Evolutionary conservation across 2,329 filamentous ascomycete genomes (phyloP).

Genomic region (Ophiostoma triangulosporum): DNA sequence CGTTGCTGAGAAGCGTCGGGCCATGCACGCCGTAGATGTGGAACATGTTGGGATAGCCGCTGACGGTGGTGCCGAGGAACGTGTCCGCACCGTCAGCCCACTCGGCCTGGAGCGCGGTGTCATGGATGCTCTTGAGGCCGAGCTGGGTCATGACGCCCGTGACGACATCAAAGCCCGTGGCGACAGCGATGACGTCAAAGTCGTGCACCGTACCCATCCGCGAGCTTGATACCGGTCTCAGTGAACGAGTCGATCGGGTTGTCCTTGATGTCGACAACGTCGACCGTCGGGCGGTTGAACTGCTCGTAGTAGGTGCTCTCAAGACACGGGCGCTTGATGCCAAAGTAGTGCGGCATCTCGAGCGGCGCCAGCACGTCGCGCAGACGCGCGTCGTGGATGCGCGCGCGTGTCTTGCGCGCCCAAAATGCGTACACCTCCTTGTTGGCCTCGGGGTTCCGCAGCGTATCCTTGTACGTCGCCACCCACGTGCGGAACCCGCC

Average conservation of each 20-base stretch:
- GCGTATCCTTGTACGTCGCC: constrained; percentile 37
- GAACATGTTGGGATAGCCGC: constrained; percentile 37
- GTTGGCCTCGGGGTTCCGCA: constrained; percentile 34
- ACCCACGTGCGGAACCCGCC: constrained; percentile 46
- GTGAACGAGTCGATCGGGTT: constrained; percentile 28
- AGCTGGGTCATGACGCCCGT: constrained; percentile 29
- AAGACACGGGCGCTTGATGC: constrained; percentile 34
- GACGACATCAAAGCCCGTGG: constrained; percentile 30
- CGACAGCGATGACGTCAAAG: constrained; percentile 30
- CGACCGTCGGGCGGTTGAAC: constrained; percentile 30
- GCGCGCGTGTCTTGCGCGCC: constrained; percentile 34
- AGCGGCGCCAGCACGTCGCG: constrained; percentile 38
- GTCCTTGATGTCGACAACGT: constrained; percentile 27
- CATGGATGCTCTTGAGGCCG: constrained; percentile 27
- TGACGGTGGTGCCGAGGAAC: constrained; percentile 30
- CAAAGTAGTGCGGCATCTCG: constrained; percentile 39
- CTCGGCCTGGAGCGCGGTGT: constrained; percentile 26
- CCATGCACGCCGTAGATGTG: constrained; percentile 42
- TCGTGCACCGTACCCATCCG: constrained; percentile 29
- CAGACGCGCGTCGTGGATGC: constrained; percentile 35
- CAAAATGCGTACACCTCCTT: constrained; percentile 42
- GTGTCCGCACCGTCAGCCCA: constrained; percentile 29
- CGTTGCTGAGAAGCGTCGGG: constrained; percentile 42
- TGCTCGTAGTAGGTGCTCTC: constrained; percentile 34
- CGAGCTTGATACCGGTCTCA: constrained; percentile 26